These are phyloP conservation scores for Arxiozyma heterogenica DNA, from an alignment of 1,139 yeast species.

Conservation along the genomic window DNA sequence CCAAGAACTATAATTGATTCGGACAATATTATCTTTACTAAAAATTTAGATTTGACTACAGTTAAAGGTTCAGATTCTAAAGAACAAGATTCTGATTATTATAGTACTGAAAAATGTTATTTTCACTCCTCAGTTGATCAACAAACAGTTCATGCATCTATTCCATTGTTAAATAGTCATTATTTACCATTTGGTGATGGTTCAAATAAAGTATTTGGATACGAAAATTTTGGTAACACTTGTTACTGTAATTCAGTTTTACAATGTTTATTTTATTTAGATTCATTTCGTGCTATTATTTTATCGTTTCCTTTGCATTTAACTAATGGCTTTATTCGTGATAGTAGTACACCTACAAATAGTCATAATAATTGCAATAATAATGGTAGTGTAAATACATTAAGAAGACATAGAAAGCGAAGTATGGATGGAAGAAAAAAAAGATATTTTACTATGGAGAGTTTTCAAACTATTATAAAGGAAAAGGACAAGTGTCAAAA, in stretches of 20 bases:
- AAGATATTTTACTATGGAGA: slow-evolving; percentile 37
- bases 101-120: background rate
- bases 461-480: slow-evolving; percentile 12
- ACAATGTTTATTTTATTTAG: slow-evolving; percentile 75
- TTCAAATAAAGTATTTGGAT: slow-evolving; percentile 69
- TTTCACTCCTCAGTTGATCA: background rate
- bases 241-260: slow-evolving; percentile 90
- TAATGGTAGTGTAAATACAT: slow-evolving; percentile 11
- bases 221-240: slow-evolving; percentile 92
- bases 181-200: slow-evolving; percentile 50
- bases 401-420: slow-evolving; percentile 33
- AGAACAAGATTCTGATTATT: background rate
- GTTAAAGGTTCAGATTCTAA: too few relatives aligned
- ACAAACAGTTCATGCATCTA: background rate
- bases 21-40: background rate
- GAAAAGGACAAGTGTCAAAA: background rate
- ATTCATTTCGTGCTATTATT: slow-evolving; percentile 55
- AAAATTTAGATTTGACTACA: background rate
- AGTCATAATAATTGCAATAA: background rate
- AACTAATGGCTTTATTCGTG: background rate
- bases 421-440: slow-evolving; percentile 38
- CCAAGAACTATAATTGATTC: background rate
- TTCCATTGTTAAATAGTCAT: slow-evolving; percentile 2
- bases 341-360: too few relatives aligned
- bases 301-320: slow-evolving; percentile 36